phyloP scores from a whole-genome alignment of 768 basidiomycete species.

The Auricularia auricula-judae region DNA sequence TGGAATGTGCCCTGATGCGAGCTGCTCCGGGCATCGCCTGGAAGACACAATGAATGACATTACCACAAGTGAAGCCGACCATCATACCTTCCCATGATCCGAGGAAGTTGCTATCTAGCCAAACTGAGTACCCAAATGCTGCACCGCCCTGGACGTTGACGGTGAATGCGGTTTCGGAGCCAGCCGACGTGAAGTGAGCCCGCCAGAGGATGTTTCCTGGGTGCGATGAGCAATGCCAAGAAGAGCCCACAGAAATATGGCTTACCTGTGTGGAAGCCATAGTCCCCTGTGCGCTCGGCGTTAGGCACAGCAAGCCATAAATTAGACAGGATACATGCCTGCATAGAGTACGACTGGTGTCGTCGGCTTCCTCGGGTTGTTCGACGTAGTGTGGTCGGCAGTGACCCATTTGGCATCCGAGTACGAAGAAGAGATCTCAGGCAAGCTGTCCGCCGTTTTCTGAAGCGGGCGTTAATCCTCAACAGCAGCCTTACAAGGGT shows the following conservation, averaged over 20 bases:
- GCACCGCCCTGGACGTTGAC: slow-evolving; percentile 31
- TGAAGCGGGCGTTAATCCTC: slow-evolving; percentile 4
- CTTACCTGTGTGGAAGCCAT: slow-evolving; percentile 13
- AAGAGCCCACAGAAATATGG: too few relatives aligned
- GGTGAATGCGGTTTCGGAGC: slow-evolving; percentile 33
- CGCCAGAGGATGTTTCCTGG: slow-evolving; percentile 43
- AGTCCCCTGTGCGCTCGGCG: slow-evolving; percentile 6
- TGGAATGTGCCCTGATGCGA: slow-evolving; percentile 24
- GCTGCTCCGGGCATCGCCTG: background rate
- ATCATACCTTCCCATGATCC: slow-evolving; percentile 21
- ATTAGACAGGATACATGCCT: background rate
- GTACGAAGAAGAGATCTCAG: slow-evolving; percentile 49
- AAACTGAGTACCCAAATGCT: slow-evolving; percentile 40
- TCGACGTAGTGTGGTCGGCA: slow-evolving; percentile 68
- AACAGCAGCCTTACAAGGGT: background rate
- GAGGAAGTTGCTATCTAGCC: slow-evolving; percentile 38
- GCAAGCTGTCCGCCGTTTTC: slow-evolving; percentile 67
- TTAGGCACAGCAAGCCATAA: too few relatives aligned
- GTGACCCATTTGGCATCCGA: slow-evolving; percentile 54
- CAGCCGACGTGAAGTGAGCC: slow-evolving; percentile 58
- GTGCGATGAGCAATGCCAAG: slow-evolving; percentile 1
- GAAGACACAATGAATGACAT: too few relatives aligned
- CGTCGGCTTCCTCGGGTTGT: slow-evolving; percentile 58
- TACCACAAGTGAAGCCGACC: too few relatives aligned
- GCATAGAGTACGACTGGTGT: slow-evolving; percentile 67